Conservation (phyloP, 768 basidiomycete species). For the Termitomyces sp. region DNA sequence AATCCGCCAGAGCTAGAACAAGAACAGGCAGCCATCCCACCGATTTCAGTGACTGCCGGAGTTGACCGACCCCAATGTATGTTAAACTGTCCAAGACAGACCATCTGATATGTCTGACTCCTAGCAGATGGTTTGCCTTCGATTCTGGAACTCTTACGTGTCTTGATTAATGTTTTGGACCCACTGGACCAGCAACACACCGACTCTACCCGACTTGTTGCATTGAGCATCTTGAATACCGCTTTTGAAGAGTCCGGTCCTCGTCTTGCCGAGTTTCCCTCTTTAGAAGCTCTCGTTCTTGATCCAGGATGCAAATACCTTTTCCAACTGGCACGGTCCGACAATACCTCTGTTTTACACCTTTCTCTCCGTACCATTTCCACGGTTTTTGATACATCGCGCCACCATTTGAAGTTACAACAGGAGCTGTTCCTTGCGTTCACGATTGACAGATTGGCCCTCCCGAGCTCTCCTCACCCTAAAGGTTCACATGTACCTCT, state of each 20-base stretch:
- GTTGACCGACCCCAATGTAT: conserved; percentile 40
- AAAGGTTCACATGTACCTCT: conserved; percentile 23
- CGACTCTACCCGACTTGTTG: conserved; percentile 89
- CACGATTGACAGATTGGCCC: conserved; percentile 85
- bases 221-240: conserved; percentile 82
- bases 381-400: conserved; percentile 86
- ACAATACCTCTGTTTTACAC: conserved; percentile 77
- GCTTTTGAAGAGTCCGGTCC: conserved; percentile 84
- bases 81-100: conserved; percentile 16
- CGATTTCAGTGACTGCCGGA: conserved; percentile 23
- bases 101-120: background rate
- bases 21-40: conserved; percentile 13
- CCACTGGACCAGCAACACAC: conserved; percentile 95
- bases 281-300: conserved; percentile 70
- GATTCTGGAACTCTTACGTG: conserved; percentile 87
- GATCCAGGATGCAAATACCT: conserved; percentile 95
- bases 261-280: conserved; percentile 73
- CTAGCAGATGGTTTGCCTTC: conserved; percentile 84
- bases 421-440: conserved; percentile 95
- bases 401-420: conserved; percentile 84
- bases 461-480: conserved; percentile 34
- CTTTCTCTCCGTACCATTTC: conserved; percentile 81
- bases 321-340: conserved; percentile 94
- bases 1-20: conserved; percentile 10
- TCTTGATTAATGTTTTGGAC: conserved; percentile 92